Evolutionary conservation across 2,329 filamentous ascomycete genomes (phyloP).

Genomic region (Cryphonectria radicalis): DNA sequence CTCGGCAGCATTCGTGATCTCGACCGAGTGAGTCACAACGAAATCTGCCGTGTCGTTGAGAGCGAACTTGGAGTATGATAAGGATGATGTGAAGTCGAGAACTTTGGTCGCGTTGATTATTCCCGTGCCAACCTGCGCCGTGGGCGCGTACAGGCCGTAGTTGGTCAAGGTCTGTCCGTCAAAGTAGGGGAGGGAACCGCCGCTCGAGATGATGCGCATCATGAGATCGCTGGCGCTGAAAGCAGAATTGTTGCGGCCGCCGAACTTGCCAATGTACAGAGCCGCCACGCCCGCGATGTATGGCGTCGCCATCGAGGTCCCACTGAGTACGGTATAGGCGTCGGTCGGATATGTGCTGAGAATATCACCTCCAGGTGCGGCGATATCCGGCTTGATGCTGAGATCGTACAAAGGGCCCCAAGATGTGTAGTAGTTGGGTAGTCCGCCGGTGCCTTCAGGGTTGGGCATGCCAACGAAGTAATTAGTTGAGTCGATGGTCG

Average conservation of each 20-base stretch:
- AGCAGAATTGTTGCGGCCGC: constrained; percentile 22
- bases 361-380: constrained; percentile 46
- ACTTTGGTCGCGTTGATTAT: constrained; percentile 52
- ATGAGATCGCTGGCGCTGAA: constrained; percentile 20
- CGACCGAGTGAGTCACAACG: constrained; percentile 26
- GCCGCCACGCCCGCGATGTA: constrained; percentile 47
- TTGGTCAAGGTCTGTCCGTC: constrained; percentile 18
- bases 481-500: constrained; percentile 21
- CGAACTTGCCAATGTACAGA: constrained; percentile 34
- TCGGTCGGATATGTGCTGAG: constrained; percentile 44
- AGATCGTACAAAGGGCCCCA: constrained; percentile 48
- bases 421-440: constrained; percentile 42
- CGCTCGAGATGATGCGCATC: constrained; percentile 19
- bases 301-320: constrained; percentile 53
- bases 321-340: constrained; percentile 46
- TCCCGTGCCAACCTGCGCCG: constrained; percentile 52
- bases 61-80: constrained; percentile 49
- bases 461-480: constrained; percentile 32
- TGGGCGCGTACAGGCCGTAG: constrained; percentile 38
- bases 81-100: constrained; percentile 44
- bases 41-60: constrained; percentile 55
- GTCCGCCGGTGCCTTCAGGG: constrained; percentile 36
- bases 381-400: constrained; percentile 44
- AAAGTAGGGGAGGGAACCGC: constrained; percentile 15
- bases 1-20: constrained; percentile 21